Evolutionary conservation across 805 yeast genomes (phyloP).

Genomic region (Yamadazyma ubonensis): DNA sequence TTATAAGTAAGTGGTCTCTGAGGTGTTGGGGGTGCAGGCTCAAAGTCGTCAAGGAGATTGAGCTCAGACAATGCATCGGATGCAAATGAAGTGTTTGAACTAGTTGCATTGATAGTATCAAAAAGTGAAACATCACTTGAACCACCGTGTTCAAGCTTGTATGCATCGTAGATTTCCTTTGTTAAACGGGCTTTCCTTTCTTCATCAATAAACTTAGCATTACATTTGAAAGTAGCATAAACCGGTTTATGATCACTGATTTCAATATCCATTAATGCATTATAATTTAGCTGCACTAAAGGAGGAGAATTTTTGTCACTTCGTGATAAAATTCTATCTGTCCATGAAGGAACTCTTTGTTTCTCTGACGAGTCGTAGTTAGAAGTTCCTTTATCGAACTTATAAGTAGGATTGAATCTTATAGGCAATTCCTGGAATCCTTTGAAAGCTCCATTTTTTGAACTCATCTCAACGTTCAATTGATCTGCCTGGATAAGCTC

Average conservation of each 20-base stretch:
- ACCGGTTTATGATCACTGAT: conserved; percentile 94
- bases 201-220: conserved; percentile 63
- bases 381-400: conserved; percentile 81
- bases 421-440: conserved; percentile 76
- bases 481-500: conserved; percentile 73
- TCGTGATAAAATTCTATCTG: conserved; percentile 77
- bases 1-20: conserved; percentile 7
- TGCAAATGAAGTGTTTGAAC: conserved; percentile 19
- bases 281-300: conserved; percentile 65
- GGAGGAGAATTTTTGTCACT: conserved; percentile 36
- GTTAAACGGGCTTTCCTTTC: conserved; percentile 28
- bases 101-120: conserved; percentile 4
- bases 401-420: conserved; percentile 85
- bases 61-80: conserved; percentile 33
- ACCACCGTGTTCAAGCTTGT: conserved; percentile 28
- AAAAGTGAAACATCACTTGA: conserved; percentile 8
- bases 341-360: conserved; percentile 94
- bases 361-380: conserved; percentile 87
- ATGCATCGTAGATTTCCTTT: conserved; percentile 27
- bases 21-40: conserved; percentile 22
- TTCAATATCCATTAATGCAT: conserved; percentile 54
- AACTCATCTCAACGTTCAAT: conserved; percentile 66
- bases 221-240: conserved; percentile 69
- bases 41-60: conserved; percentile 33
- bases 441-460: conserved; percentile 57